Evolutionary conservation across 139 green algal species (phyloP).

Genomic region (Chlamydomonas sp.): DNA sequence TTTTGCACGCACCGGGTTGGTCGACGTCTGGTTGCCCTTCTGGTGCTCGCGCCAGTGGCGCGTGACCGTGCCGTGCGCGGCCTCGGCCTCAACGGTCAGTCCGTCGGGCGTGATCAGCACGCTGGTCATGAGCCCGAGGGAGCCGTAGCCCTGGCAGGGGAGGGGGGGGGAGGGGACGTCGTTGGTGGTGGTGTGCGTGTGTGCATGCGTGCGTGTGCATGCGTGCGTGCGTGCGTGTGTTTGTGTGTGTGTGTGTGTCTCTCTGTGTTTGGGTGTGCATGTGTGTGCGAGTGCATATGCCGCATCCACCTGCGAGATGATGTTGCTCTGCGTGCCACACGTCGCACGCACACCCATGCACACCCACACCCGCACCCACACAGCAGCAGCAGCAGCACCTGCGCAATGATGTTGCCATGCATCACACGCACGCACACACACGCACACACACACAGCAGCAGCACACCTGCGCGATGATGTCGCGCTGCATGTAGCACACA

Average conservation of each 20-base stretch:
- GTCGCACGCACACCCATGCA: too few species aligned
- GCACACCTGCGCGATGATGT: too few species aligned
- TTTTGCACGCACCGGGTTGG: conserved; percentile 93
- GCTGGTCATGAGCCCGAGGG: conserved; percentile 91
- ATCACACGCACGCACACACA: too few species aligned
- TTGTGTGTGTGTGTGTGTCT: background rate
- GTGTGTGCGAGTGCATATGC: background rate
- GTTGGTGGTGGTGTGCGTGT: too few species aligned
- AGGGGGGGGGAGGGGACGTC: background rate
- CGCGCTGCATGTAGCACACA: too few species aligned
- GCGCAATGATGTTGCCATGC: too few species aligned
- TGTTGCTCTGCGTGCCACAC: too few species aligned
- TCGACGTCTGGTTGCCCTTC: conserved; percentile 88
- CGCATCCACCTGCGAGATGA: too few species aligned
- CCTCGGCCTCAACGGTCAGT: conserved; percentile 90
- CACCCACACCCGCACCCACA: too few species aligned
- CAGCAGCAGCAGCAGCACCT: too few species aligned
- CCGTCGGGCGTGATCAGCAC: conserved; percentile 91
- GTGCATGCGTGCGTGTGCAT: background rate
- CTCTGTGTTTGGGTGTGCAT: background rate
- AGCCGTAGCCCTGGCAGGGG: conserved; percentile 73
- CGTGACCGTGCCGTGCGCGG: conserved; percentile 91
- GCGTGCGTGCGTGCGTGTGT: background rate
- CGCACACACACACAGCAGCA: too few species aligned
- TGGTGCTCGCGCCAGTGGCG: conserved; percentile 93